Evolutionary conservation across 2,329 filamentous ascomycete genomes (phyloP), one percentile per base, ranked within the genome.

Genomic region (Aspergillus sp.): DNA sequence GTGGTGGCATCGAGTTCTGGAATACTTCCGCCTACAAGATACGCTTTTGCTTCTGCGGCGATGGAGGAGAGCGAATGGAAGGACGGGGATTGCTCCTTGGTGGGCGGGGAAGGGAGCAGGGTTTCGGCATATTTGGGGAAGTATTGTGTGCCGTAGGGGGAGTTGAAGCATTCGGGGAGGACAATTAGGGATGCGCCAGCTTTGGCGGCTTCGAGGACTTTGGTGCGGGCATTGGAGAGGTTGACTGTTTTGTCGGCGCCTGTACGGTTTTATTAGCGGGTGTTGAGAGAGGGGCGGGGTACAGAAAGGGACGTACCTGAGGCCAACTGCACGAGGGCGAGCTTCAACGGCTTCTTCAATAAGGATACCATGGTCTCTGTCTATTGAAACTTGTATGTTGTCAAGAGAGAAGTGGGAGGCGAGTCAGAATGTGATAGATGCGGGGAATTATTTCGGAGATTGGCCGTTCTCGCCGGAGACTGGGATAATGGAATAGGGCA

Each of bases 91-190:
- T 86, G 81, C 41, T 81, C 78, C 51, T 74, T 66, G 3, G 83
- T 74, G 0, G 90, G 88, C 23, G 89, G 88, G 3, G 83, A 85
- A 1, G 89, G 88, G 1, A 81, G 75, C n/a, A 97, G 83, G 1
- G 82, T 85, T 71, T 98, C 93, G 57, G 93, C 90, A 69, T 97
- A 97, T 52, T 84, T 81, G 46, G 90, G 85, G 72, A 98, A 98
- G 76, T 85, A 90, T 63, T 89, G 79, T 56, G 84, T 90, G 57
- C 93, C 93, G 71, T 98, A 98, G 7, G 93, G 93, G 38, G 88
- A 94, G 76, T 98, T 98, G 82, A 98, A 98, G 78, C 93, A 98
- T 74, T 98, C 93, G 32, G 93, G 93, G 15, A 98, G 81, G 30
- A 97, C 89, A 55, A 97, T 84, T 50, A 98, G 83, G 49, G 86